These are phyloP conservation scores for Coffea humblotiana DNA, from an alignment of 305 asterid genomes.

Conservation along the genomic window DNA sequence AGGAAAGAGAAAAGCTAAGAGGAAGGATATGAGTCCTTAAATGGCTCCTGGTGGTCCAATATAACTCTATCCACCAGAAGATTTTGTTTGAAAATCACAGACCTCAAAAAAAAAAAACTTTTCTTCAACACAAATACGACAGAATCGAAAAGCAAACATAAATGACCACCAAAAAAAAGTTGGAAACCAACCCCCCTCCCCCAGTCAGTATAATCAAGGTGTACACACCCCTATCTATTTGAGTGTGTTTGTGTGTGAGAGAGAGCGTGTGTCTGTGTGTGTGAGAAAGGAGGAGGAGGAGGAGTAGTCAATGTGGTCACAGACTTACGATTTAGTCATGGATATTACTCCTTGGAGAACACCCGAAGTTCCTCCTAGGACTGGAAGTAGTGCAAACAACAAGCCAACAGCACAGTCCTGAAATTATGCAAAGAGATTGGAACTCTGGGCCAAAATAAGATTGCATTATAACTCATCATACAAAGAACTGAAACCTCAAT, in stretches of 20 bases:
- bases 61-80: not conserved
- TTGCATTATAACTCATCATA: not conserved
- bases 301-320: not conserved
- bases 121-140: not conserved
- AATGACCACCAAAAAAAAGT: not conserved
- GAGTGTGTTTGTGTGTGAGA: too few relatives aligned
- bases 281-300: not conserved
- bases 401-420: constrained; percentile 99
- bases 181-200: not conserved
- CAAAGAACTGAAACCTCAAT: not conserved
- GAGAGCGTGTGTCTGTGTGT: not conserved
- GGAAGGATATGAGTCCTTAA: not conserved
- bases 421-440: constrained; percentile 21
- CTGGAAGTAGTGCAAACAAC: constrained; percentile 96
- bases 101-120: not conserved
- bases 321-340: constrained; percentile 95
- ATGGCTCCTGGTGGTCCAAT: not conserved
- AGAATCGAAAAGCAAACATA: not conserved
- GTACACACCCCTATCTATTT: not conserved
- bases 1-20: not conserved
- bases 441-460: not conserved
- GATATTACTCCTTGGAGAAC: constrained; percentile 90
- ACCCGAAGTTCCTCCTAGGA: constrained; percentile 96
- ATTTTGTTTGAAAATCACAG: not conserved
- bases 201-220: not conserved